Percentiles rank a stretch among this genome's conserved stretches.
phyloP scores from a whole-genome alignment of 305 asterid species.

The Salvia sclarea region DNA sequence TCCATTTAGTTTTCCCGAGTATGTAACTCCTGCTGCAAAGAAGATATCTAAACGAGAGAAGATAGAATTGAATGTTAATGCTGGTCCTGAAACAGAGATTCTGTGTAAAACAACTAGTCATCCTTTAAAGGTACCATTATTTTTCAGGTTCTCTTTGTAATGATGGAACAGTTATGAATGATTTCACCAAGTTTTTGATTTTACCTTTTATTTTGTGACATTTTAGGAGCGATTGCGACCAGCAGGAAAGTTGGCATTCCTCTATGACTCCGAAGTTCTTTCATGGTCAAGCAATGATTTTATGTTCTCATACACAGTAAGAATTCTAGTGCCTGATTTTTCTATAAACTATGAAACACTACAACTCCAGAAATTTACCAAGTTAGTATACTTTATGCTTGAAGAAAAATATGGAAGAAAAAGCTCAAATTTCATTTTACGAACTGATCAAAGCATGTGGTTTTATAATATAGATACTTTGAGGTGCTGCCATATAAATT shows the following conservation, averaged over 20 bases:
- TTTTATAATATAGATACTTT: neutral
- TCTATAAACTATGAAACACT: neutral
- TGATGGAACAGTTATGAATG: slow-evolving; percentile 3
- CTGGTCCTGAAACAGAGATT: slow-evolving; percentile 74
- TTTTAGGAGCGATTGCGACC: slow-evolving; percentile 59
- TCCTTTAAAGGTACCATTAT: slow-evolving; percentile 71
- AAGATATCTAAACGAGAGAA: slow-evolving; percentile 80
- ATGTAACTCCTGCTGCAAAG: slow-evolving; percentile 83
- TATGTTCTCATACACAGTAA: slow-evolving; percentile 60
- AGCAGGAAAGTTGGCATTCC: slow-evolving; percentile 63
- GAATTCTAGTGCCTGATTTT: slow-evolving; percentile 29
- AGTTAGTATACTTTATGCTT: slow-evolving; percentile 10
- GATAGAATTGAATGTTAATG: slow-evolving; percentile 64
- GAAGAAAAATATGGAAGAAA: slow-evolving; percentile 1
- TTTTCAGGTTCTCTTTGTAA: slow-evolving; percentile 24
- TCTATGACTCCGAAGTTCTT: slow-evolving; percentile 68
- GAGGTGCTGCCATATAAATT: slow-evolving; percentile 15
- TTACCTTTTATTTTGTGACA: slow-evolving; percentile 7
- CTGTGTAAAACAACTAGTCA: slow-evolving; percentile 66
- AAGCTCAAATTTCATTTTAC: slow-evolving; percentile 6
- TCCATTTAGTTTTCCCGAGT: slow-evolving; percentile 87
- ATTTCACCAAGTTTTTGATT: slow-evolving; percentile 1
- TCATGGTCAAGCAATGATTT: slow-evolving; percentile 72
- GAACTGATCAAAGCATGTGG: neutral
- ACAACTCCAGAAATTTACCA: neutral